phyloP scores from a whole-genome alignment of 1,284 basidiomycete genomes.

The Mixia osmundae region DNA sequence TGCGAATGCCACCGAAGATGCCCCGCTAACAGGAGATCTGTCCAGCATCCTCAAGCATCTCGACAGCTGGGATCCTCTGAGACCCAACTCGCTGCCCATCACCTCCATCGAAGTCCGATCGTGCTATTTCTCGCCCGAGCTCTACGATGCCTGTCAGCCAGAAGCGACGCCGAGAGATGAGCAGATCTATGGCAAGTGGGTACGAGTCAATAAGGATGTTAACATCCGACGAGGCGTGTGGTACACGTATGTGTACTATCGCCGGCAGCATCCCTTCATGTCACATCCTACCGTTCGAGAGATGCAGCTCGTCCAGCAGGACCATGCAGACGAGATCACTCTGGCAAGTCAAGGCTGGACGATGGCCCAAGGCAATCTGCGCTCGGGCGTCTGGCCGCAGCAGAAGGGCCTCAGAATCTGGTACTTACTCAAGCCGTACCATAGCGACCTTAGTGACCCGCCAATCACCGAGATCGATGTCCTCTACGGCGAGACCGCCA shows the following conservation, averaged over 20 bases:
- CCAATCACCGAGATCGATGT: slow-evolving; percentile 71
- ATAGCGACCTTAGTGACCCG: slow-evolving; percentile 8
- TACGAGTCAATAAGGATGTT: slow-evolving; percentile 14
- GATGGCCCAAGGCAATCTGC: slow-evolving; percentile 6
- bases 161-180: slow-evolving; percentile 10
- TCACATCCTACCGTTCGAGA: slow-evolving; percentile 4
- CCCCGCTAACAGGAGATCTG: no score
- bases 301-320: slow-evolving; percentile 3
- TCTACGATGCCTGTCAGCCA: slow-evolving; percentile 16
- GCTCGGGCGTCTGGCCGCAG: slow-evolving; percentile 13
- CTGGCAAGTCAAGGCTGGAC: slow-evolving; percentile 6
- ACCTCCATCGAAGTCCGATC: no score
- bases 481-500: slow-evolving; percentile 45
- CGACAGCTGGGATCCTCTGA: no score
- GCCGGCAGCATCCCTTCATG: slow-evolving; percentile 10
- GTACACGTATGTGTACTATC: slow-evolving; percentile 13
- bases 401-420: slow-evolving; percentile 13
- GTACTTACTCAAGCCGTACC: slow-evolving; percentile 4
- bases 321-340: slow-evolving; percentile 1
- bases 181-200: slow-evolving; percentile 13
- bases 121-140: slow-evolving; percentile 13
- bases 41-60: no score
- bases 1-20: no score
- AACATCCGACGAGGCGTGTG: slow-evolving; percentile 10
- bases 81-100: no score